Evolutionary conservation across 2,329 filamentous ascomycete genomes (phyloP), one percentile per base, ranked within the genome.

Genomic region (Xylariaceae sp.): DNA sequence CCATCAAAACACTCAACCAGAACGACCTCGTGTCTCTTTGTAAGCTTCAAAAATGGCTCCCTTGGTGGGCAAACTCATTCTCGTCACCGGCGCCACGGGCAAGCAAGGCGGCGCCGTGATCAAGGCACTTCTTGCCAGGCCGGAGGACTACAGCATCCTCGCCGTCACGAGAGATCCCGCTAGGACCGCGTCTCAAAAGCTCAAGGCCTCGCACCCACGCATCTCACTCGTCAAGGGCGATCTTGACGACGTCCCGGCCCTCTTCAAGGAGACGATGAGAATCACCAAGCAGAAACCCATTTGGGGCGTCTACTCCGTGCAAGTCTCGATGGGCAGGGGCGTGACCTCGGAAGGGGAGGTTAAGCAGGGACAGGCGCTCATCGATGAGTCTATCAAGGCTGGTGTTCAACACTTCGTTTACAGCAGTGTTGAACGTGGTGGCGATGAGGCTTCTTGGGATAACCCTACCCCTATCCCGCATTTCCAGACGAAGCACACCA

Each of bases 331-430:
- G 60, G 73, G 73, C 8, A 69, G 70, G 23, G 71, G 70, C 23
- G 69, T 80, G 15, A 71, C 70, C 0, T 35, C 73, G 7, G 70
- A 73, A 45, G 64, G 67, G n/a, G 75, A 78, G 61, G 64, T 73
- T 4, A 50, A 44, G 0, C 84, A 88, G 70, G 86, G 85, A 56
- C 84, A 79, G 47, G 76, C 73, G 0, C 73, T 89, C 6, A 75
- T 88, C 57, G 81, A 87, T 59, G 81, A 78, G n/a, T 76, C 82
- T 2, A 68, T 88, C 59, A 77, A 78, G 30, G 71, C 80, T 30
- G 76, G 77, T 10, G 81, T 88, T 45, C 74, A 78, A 60, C 80
- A 84, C 67, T 86, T 88, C 65, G 79, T 89, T 50, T 88, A 87
- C 73, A 81, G 78, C 35, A 83, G 79, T 55, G 83, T 87, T 30